Conservation (phyloP, 805 yeast genomes). For the Cyberlindnera sargentensis region DNA sequence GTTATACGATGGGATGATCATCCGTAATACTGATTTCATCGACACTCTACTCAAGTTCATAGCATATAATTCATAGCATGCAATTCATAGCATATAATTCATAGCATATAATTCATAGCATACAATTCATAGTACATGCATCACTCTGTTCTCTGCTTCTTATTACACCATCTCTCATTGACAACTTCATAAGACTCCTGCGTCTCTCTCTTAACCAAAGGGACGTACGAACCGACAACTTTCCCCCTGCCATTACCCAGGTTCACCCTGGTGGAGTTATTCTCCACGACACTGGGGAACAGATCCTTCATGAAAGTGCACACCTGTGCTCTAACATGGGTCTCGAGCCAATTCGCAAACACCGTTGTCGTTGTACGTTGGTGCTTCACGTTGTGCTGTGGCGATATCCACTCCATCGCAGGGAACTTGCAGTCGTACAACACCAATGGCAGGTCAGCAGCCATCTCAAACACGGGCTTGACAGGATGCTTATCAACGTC, state of each 20-base stretch:
- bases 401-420: constrained; percentile 55
- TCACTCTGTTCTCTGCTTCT: constrained; percentile 14
- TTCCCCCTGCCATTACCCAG: constrained; percentile 78
- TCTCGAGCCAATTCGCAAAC: constrained; percentile 47
- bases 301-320: constrained; percentile 24
- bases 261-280: constrained; percentile 33
- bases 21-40: neutral
- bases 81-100: too few species aligned
- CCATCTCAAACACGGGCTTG: constrained; percentile 82
- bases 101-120: neutral
- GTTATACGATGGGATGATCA: neutral
- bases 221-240: constrained; percentile 47
- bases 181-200: constrained; percentile 62
- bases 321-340: constrained; percentile 49
- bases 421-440: constrained; percentile 76
- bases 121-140: neutral
- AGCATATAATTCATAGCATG: neutral
- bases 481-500: constrained; percentile 50
- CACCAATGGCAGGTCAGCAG: constrained; percentile 80
- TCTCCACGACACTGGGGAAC: constrained; percentile 8
- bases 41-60: constrained; percentile 4
- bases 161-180: constrained; percentile 56
- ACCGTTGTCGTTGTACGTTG: constrained; percentile 37
- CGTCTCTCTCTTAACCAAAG: constrained; percentile 47
- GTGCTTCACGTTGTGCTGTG: constrained; percentile 29